A percentile compares a stretch with the other conserved stretches of the same genome.
Evolutionary conservation across 164 flowering plant genomes (phyloP).

Genomic region (Kingdonia uniflora): DNA sequence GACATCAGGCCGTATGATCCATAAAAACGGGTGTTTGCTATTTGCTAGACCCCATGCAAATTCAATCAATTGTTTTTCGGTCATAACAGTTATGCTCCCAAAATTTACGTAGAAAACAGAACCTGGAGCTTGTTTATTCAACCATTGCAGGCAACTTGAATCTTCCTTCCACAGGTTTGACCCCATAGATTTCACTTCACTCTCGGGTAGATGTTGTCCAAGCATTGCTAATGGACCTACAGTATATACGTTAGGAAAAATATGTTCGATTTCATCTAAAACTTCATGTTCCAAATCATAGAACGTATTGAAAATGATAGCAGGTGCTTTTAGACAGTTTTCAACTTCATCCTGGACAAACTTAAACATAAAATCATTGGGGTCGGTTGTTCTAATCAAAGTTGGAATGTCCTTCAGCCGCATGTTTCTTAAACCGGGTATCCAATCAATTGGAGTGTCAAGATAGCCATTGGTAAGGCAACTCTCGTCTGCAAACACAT

Average conservation of each 20-base stretch:
- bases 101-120: too few species aligned
- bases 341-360: too few species aligned
- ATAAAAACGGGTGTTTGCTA: conserved; percentile 27
- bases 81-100: too few species aligned
- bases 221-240: conserved; percentile 22
- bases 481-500: conserved; percentile 1
- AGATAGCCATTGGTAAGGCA: too few species aligned
- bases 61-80: too few species aligned
- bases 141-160: conserved; percentile 21
- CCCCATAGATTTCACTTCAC: conserved; percentile 9
- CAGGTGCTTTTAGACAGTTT: conserved; percentile 1
- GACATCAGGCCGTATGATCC: conserved; percentile 30
- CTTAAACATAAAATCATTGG: too few species aligned
- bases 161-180: too few species aligned
- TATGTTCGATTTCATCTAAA: too few species aligned
- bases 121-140: conserved; percentile 12
- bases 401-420: conserved; percentile 33
- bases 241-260: conserved; percentile 18
- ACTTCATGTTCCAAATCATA: background rate
- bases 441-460: too few species aligned
- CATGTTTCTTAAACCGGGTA: too few species aligned
- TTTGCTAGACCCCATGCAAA: too few species aligned
- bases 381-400: conserved; percentile 21
- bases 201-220: background rate
- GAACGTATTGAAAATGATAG: conserved; percentile 24